Evolutionary conservation across 1,284 basidiomycete species (phyloP).

Genomic region (Schizophyllum commune): DNA sequence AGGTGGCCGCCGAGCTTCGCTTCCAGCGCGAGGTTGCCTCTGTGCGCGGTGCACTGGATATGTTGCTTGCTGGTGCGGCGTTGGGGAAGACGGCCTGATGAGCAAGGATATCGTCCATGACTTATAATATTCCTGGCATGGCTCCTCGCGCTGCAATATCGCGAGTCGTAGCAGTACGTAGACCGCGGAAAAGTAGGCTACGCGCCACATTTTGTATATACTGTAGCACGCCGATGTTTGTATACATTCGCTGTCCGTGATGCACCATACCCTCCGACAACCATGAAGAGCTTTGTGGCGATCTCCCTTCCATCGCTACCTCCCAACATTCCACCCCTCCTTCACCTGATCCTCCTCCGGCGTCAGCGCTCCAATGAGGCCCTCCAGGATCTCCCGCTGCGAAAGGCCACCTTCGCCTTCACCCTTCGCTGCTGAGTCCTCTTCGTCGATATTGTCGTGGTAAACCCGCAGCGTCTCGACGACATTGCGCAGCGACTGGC

Average conservation of each 20-base stretch:
- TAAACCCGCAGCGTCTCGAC: slow-evolving; percentile 58
- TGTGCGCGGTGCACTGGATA: slow-evolving; percentile 85
- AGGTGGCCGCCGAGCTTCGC: slow-evolving; percentile 79
- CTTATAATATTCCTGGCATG: slow-evolving; percentile 9
- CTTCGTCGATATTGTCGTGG: slow-evolving; percentile 65
- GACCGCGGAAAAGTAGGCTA: no score
- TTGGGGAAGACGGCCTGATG: slow-evolving; percentile 3
- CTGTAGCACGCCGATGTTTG: no score
- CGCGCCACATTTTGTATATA: no score
- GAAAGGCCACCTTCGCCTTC: slow-evolving; percentile 32
- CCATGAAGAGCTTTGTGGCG: no score
- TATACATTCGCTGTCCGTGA: no score
- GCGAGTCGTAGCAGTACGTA: not conserved
- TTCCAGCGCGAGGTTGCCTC: slow-evolving; percentile 87
- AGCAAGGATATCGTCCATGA: slow-evolving; percentile 14
- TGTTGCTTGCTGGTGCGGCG: slow-evolving; percentile 73
- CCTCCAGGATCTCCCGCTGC: slow-evolving; percentile 63
- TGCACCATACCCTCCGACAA: no score
- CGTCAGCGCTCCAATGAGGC: slow-evolving; percentile 56
- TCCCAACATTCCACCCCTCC: not conserved
- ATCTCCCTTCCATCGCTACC: no score
- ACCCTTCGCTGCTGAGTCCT: slow-evolving; percentile 20
- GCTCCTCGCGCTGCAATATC: not conserved
- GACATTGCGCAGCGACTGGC: slow-evolving; percentile 58
- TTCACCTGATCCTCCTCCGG: not conserved